Evolutionary conservation across 768 basidiomycete species (phyloP).

Genomic region (Trametes sanguinea): DNA sequence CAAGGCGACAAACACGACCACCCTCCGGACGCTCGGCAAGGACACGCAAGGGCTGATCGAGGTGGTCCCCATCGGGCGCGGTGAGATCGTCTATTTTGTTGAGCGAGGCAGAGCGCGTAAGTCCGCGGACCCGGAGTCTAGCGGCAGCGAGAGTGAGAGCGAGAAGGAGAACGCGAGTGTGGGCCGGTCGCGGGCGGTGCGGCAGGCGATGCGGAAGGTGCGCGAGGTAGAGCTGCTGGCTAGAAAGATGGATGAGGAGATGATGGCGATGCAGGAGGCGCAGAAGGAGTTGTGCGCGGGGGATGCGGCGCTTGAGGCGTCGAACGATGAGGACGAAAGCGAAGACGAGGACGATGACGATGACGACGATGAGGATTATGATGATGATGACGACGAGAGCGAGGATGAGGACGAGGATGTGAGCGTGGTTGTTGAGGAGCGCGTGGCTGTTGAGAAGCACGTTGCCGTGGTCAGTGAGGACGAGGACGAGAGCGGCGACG

Average conservation of each 20-base stretch:
- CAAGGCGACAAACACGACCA: neutral
- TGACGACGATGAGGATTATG: neutral
- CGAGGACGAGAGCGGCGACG: neutral
- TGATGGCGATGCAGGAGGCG: too few relatives aligned
- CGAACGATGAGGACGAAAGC: neutral
- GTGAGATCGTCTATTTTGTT: slow-evolving; percentile 9
- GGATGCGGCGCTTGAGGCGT: neutral
- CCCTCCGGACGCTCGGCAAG: slow-evolving; percentile 8
- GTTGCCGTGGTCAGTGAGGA: neutral
- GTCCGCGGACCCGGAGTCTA: neutral
- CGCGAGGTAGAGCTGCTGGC: slow-evolving; percentile 7
- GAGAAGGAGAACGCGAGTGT: neutral
- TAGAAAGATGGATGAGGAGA: neutral
- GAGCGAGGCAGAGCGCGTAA: neutral
- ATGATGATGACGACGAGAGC: neutral
- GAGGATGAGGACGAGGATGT: neutral
- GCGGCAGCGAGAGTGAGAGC: neutral
- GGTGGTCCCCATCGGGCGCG: slow-evolving; percentile 4
- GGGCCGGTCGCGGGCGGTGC: neutral
- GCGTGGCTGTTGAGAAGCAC: neutral
- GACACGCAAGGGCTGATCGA: slow-evolving; percentile 9
- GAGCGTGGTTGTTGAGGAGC: neutral
- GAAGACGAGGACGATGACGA: neutral
- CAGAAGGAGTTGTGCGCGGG: slow-evolving; percentile 1
- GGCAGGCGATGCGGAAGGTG: slow-evolving; percentile 11